Percentiles rank a stretch among this genome's conserved stretches.
phyloP scores from a whole-genome alignment of 2,329 filamentous ascomycete species.

The Atkinsonella hypoxylon region DNA sequence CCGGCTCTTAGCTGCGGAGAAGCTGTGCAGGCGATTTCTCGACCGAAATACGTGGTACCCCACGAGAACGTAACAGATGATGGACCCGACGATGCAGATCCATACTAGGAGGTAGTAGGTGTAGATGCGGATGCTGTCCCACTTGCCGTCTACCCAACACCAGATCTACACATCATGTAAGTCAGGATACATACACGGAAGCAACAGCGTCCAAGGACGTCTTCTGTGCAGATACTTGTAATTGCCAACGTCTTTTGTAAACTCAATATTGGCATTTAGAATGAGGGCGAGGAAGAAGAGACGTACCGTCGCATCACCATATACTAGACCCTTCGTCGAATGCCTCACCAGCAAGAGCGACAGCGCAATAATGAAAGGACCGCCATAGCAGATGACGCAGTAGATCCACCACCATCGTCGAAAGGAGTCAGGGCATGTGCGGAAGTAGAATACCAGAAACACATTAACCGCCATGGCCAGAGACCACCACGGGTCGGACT shows the following conservation, averaged over 20 bases:
- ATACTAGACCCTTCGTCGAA: constrained; percentile 27
- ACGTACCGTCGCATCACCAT: constrained; percentile 45
- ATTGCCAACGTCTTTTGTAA: too few relatives aligned
- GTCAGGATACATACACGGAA: background rate
- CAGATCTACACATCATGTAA: constrained; percentile 32
- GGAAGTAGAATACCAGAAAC: constrained; percentile 54
- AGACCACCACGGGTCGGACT: constrained; percentile 65
- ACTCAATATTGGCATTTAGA: too few relatives aligned
- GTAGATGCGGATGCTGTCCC: constrained; percentile 45
- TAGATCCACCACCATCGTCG: constrained; percentile 63
- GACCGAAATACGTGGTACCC: constrained; percentile 49
- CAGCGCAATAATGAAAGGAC: constrained; percentile 57
- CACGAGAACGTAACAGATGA: constrained; percentile 43
- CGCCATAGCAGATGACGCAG: constrained; percentile 56
- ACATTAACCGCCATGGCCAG: constrained; percentile 77
- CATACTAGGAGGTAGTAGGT: constrained; percentile 51
- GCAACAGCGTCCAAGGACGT: background rate
- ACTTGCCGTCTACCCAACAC: constrained; percentile 47
- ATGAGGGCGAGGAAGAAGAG: background rate
- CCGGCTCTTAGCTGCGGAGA: constrained; percentile 27
- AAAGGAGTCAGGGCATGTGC: constrained; percentile 54
- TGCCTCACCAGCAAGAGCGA: constrained; percentile 46
- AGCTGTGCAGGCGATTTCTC: constrained; percentile 41
- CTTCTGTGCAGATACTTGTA: background rate
- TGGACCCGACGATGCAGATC: constrained; percentile 44